phyloP scores from a whole-genome alignment of 139 green algal genomes.

The Chlorella sp. region DNA sequence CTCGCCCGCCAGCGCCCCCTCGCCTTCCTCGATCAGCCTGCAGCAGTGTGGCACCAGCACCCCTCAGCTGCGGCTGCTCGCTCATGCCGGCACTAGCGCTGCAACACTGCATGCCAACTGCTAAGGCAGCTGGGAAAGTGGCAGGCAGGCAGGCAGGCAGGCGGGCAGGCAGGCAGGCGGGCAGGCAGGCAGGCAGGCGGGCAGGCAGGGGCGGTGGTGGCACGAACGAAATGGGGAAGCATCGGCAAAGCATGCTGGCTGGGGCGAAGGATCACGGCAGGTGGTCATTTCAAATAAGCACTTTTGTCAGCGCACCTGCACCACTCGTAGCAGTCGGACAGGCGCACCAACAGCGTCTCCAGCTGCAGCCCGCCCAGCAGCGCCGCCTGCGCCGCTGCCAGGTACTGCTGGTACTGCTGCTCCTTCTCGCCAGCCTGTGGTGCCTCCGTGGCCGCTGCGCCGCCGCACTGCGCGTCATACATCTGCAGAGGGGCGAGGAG shows the following conservation, averaged over 20 bases:
- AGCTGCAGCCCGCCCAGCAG: slow-evolving; percentile 34
- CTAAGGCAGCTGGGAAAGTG: no score
- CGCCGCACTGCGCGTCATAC: background rate
- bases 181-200: background rate
- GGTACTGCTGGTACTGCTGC: background rate
- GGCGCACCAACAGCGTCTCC: slow-evolving; percentile 45
- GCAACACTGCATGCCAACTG: no score
- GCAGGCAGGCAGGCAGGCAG: no score
- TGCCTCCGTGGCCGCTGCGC: no score
- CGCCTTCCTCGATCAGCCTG: slow-evolving; percentile 11
- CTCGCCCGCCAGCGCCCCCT: background rate
- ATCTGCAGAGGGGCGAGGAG: background rate
- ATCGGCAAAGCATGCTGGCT: no score
- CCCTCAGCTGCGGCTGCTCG: no score
- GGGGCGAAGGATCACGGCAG: background rate
- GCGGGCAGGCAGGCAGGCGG: no score
- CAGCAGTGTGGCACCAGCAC: background rate
- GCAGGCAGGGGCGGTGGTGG: background rate
- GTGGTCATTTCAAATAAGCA: no score
- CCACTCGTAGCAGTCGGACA: slow-evolving; percentile 55
- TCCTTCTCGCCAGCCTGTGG: no score
- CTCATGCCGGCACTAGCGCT: no score
- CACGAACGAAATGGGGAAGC: no score
- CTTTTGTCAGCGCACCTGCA: background rate
- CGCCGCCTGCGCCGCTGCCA: slow-evolving; percentile 10